phyloP scores from a whole-genome alignment of 1,284 basidiomycete species.

The Agroathelia rolfsii region DNA sequence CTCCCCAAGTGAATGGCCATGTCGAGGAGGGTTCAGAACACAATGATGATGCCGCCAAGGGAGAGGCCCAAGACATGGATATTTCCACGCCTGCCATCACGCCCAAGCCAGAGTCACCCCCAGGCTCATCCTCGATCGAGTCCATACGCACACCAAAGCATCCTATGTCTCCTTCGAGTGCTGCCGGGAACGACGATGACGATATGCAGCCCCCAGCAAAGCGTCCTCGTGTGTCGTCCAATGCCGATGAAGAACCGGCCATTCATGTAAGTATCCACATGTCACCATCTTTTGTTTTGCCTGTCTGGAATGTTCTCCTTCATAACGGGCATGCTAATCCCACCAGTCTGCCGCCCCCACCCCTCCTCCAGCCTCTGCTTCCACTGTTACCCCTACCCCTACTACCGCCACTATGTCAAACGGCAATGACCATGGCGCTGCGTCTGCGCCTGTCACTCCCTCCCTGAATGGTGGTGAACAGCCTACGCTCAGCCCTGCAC shows the following conservation, averaged over 20 bases:
- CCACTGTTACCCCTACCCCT: constrained; percentile 20
- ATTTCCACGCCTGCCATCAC: no score
- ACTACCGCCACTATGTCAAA: constrained; percentile 2
- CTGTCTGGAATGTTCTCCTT: no score
- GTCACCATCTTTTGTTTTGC: constrained; percentile 44
- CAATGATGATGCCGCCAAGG: constrained; percentile 15
- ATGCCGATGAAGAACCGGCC: constrained; percentile 42
- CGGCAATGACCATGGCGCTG: constrained; percentile 7
- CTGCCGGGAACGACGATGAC: constrained; percentile 36
- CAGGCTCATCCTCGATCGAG: no score
- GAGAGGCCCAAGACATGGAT: no score
- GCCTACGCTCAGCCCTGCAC: constrained; percentile 43
- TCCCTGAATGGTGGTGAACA: constrained; percentile 9
- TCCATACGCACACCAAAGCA: no score
- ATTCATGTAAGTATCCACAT: constrained; percentile 38
- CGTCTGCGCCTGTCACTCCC: background rate
- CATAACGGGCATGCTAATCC: constrained; percentile 46
- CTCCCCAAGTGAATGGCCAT: constrained; percentile 16
- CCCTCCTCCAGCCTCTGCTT: constrained; percentile 8
- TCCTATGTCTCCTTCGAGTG: no score
- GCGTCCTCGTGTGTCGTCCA: constrained; percentile 44
- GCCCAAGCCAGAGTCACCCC: no score
- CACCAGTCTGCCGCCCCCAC: constrained; percentile 12
- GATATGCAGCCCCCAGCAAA: constrained; percentile 62
- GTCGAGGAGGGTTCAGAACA: constrained; percentile 14